phyloP scores from a whole-genome alignment of 768 basidiomycete genomes.

The Chlorophyllum brunneum region DNA sequence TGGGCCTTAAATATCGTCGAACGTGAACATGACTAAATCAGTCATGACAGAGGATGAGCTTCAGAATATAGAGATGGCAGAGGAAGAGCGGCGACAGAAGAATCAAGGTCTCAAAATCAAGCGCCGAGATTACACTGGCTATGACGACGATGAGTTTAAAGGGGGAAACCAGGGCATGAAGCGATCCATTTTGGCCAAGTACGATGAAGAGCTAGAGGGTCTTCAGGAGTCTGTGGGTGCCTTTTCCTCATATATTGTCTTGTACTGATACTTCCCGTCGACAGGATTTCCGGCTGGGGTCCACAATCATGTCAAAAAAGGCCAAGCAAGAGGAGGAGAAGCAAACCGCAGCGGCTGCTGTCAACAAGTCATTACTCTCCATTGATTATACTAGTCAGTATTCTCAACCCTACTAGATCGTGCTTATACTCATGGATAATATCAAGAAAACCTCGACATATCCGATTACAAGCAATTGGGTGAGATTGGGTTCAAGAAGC shows the following conservation, averaged over 20 bases:
- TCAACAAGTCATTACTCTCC: constrained; percentile 77
- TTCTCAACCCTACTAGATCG: not conserved
- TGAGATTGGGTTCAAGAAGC: constrained; percentile 93
- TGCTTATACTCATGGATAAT: constrained; percentile 16
- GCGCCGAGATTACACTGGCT: constrained; percentile 87
- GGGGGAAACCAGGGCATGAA: constrained; percentile 76
- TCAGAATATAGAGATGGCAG: constrained; percentile 93
- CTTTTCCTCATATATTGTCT: not conserved
- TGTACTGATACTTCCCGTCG: not conserved
- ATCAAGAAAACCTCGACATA: constrained; percentile 75
- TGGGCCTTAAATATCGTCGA: constrained; percentile 24
- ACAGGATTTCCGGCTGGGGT: constrained; percentile 87
- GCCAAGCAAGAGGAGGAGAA: constrained; percentile 40
- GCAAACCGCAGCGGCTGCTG: constrained; percentile 51
- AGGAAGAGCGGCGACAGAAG: constrained; percentile 77
- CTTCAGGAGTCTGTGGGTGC: constrained; percentile 58
- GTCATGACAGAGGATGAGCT: constrained; percentile 84
- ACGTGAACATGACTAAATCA: constrained; percentile 1
- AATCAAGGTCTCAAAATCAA: constrained; percentile 85
- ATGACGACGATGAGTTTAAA: constrained; percentile 92
- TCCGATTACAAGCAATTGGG: constrained; percentile 91
- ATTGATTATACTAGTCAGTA: constrained; percentile 89
- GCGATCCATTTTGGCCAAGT: constrained; percentile 82
- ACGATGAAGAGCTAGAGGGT: constrained; percentile 87
- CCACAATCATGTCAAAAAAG: constrained; percentile 40